These are phyloP conservation scores for Picochlorum sp. DNA, from an alignment of 139 green algal genomes.

Conservation along the genomic window DNA sequence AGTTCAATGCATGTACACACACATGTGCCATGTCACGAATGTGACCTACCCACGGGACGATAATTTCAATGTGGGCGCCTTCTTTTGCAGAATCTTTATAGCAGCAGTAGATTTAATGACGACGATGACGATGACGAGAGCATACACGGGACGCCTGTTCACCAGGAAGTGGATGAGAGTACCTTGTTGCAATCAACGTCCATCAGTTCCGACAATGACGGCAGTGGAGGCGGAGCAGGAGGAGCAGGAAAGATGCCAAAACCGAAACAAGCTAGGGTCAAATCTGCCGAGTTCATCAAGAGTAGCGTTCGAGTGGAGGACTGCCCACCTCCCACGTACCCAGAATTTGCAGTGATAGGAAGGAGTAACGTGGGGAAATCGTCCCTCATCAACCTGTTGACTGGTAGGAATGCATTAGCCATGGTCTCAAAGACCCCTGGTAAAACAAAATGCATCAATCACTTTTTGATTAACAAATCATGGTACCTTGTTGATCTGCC, in stretches of 20 bases:
- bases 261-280: conserved; percentile 15
- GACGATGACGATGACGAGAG: conserved; percentile 14
- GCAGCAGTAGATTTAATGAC: conserved; percentile 28
- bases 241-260: not conserved
- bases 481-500: conserved; percentile 96
- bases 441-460: conserved; percentile 94
- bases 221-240: not conserved
- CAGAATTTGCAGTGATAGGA: conserved; percentile 95
- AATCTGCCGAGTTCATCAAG: conserved; percentile 56
- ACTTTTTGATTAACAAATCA: conserved; percentile 89
- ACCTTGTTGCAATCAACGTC: not conserved
- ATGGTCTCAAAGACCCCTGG: conserved; percentile 89
- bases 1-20: too few species aligned
- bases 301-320: conserved; percentile 51
- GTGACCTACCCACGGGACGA: too few species aligned
- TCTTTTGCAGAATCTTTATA: conserved; percentile 18
- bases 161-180: conserved; percentile 6
- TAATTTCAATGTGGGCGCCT: too few species aligned
- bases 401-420: conserved; percentile 59
- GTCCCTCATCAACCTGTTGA: conserved; percentile 93
- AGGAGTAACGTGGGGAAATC: conserved; percentile 96
- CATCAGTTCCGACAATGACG: not conserved
- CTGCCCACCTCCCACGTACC: conserved; percentile 55
- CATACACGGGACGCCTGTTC: not conserved
- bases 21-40: too few species aligned